Evolutionary conservation across 208 protist species (phyloP), one percentile per base, ranked within the genome.

Genomic region (Acanthamoeba quina): DNA sequence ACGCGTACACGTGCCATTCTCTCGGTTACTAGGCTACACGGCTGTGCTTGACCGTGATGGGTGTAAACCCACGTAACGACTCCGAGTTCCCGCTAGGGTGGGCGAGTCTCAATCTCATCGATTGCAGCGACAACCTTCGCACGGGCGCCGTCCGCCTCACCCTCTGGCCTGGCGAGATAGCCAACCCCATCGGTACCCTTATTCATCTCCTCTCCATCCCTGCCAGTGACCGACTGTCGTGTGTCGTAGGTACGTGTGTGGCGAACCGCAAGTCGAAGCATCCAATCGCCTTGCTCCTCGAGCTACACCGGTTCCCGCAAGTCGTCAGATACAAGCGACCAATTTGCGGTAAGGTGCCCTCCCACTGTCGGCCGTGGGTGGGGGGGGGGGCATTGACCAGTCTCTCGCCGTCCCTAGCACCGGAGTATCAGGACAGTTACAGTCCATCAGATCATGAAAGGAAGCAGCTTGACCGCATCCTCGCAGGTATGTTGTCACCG

Each of bases 101-200:
- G 83, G 83, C 72, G 19, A 90, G 72, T 34, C 56, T 72, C 31
- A 72, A 44, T 2, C 83, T 90, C 17, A 19, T 60, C n/a, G 95
- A 96, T 60, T 60, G 49, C 47, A 68, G 52, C 90, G 34, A n/a
- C 44, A 62, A 56, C 34, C 41, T 86, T 3, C 52, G 58, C 34
- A 94, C 31, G 19, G 95, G 95, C 29, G 11, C 64, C 4, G 0
- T 54, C 0, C 37, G 41, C 7, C n/a, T 95, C 21, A 56, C 74
- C 0, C 47, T 96, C 3, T 96, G 95, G 95, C 95, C 83, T 31
- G 68, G 92, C 82, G 95, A 95, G 49, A 37, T 74, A 2, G 92
- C 95, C 54, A 96, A 96, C 76, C 95, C 95, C 29, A 86, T 96
- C 10, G 93, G 92, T 86, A 52, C 29, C 6, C 52, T 2, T 19